Percentiles rank a stretch among this genome's conserved stretches.
Evolutionary conservation across 1,284 basidiomycete genomes (phyloP).

Genomic region (Naganishia liquefaciens): DNA sequence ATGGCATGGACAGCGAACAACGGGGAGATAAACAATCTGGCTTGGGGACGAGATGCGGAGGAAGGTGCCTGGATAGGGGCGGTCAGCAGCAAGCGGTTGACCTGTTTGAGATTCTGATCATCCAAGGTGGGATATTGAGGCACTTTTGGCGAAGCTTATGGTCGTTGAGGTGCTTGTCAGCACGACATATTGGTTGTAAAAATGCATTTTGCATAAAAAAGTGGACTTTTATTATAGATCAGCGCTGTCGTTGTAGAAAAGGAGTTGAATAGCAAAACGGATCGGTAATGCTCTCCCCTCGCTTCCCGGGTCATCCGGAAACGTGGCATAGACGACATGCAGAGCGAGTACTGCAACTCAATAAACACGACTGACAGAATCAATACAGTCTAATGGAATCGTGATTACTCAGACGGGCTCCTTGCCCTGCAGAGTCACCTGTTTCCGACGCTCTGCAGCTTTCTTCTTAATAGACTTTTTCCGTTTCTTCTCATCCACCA

Average conservation of each 20-base stretch:
- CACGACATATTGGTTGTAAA: not conserved
- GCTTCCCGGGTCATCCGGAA: too few species aligned
- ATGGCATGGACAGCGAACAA: slow-evolving; percentile 59
- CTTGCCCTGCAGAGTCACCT: not conserved
- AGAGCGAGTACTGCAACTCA: too few species aligned
- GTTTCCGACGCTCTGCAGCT: not conserved
- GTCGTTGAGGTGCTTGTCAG: not conserved
- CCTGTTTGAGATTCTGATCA: slow-evolving; percentile 32
- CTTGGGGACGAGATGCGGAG: slow-evolving; percentile 68
- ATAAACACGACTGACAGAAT: too few species aligned
- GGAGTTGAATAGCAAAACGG: not conserved
- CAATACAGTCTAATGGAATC: too few species aligned
- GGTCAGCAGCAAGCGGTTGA: slow-evolving; percentile 78
- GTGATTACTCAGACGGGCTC: too few species aligned
- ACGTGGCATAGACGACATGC: too few species aligned
- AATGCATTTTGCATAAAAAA: not conserved
- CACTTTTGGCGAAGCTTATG: not conserved
- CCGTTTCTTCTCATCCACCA: slow-evolving; percentile 1
- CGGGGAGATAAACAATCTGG: slow-evolving; percentile 78
- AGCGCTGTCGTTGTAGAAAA: too few species aligned
- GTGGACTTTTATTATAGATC: not conserved
- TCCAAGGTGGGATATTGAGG: not conserved
- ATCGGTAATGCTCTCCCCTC: not conserved
- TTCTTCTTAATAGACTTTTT: slow-evolving; percentile 13
- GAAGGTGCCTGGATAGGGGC: slow-evolving; percentile 86